Evolutionary conservation across 2,329 filamentous ascomycete species (phyloP).

Genomic region (Alternaria arborescens): DNA sequence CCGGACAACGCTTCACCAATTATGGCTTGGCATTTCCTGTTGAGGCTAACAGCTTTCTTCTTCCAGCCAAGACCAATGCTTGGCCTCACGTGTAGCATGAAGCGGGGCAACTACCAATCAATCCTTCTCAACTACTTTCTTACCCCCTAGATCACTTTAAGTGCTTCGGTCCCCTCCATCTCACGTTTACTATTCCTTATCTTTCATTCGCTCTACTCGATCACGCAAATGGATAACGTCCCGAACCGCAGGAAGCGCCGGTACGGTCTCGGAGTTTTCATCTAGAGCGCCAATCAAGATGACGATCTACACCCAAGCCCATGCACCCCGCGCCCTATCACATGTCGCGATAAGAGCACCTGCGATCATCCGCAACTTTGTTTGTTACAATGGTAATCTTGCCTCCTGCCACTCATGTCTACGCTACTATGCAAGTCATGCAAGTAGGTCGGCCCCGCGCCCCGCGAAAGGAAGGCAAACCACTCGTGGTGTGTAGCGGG

Average conservation of each 20-base stretch:
- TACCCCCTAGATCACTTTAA: background rate
- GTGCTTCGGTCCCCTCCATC: background rate
- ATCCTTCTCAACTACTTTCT: background rate
- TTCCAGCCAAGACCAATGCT: conserved; percentile 26
- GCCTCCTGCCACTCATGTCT: conserved; percentile 23
- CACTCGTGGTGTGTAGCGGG: conserved; percentile 13
- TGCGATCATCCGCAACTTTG: conserved; percentile 22
- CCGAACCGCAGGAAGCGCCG: conserved; percentile 33
- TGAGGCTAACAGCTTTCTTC: conserved; percentile 29
- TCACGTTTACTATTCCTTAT: conserved; percentile 31
- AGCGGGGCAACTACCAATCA: conserved; percentile 14
- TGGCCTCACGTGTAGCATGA: conserved; percentile 24
- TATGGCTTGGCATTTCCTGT: conserved; percentile 32
- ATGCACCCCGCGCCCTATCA: conserved; percentile 36
- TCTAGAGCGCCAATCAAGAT: conserved; percentile 36
- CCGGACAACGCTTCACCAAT: conserved; percentile 15
- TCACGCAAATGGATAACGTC: conserved; percentile 19
- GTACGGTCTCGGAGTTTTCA: conserved; percentile 22
- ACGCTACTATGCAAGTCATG: conserved; percentile 30
- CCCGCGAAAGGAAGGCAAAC: conserved; percentile 39
- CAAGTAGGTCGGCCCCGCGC: conserved; percentile 40
- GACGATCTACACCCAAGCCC: conserved; percentile 26
- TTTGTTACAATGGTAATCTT: conserved; percentile 32
- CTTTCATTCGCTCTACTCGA: conserved; percentile 34
- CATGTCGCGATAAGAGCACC: conserved; percentile 40